Percentiles rank a stretch among this genome's conserved stretches.
These are phyloP conservation scores for Phytophthora quininea DNA, from an alignment of 352 stramenopile species.

Conservation along the genomic window DNA sequence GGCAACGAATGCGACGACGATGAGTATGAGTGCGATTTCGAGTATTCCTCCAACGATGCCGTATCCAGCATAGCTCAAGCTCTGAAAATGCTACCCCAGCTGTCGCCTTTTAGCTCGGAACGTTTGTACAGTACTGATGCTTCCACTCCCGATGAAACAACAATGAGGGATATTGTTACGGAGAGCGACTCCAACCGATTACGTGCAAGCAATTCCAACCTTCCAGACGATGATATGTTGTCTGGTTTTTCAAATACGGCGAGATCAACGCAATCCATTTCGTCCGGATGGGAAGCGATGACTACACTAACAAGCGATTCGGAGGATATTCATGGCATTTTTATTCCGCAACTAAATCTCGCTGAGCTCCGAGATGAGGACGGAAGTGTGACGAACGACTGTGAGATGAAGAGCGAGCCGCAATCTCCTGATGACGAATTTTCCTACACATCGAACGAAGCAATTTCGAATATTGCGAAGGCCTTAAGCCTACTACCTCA, in stretches of 20 bases:
- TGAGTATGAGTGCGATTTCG: slow-evolving; percentile 32
- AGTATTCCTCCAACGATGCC: slow-evolving; percentile 43
- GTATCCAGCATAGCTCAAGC: slow-evolving; percentile 46
- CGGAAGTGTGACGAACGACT: slow-evolving; percentile 5
- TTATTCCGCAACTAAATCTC: slow-evolving; percentile 3
- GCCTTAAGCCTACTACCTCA: slow-evolving; percentile 34
- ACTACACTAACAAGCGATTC: background rate
- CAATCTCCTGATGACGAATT: slow-evolving; percentile 24
- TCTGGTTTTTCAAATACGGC: background rate
- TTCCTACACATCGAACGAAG: slow-evolving; percentile 29
- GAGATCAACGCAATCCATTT: background rate
- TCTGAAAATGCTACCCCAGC: slow-evolving; percentile 39
- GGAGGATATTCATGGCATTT: background rate
- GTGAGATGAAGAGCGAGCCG: slow-evolving; percentile 5
- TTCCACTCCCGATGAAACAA: slow-evolving; percentile 5
- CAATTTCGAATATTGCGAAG: slow-evolving; percentile 33
- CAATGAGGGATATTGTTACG: slow-evolving; percentile 4
- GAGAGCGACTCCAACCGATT: background rate
- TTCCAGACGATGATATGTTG: background rate
- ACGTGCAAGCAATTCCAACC: background rate
- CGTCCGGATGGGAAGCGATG: background rate
- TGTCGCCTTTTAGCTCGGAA: slow-evolving; percentile 12
- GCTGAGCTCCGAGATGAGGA: slow-evolving; percentile 3
- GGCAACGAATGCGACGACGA: background rate
- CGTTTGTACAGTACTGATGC: slow-evolving; percentile 11